Evolutionary conservation across 257 asterid species (phyloP), one percentile per base, ranked within the genome.

Genomic region (Voacanga thouarsii): DNA sequence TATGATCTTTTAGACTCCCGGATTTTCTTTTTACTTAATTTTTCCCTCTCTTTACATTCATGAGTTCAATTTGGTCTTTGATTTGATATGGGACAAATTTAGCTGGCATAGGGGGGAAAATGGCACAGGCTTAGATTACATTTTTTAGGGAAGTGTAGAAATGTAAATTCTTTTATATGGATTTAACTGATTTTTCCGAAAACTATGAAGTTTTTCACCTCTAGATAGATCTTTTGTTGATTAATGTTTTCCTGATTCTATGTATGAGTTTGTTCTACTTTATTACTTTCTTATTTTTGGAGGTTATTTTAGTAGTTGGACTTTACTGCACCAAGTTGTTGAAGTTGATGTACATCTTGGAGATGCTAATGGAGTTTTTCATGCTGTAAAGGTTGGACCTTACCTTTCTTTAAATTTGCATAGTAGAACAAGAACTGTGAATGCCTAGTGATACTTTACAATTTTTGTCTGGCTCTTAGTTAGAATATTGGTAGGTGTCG

Each of bases 401-500:
- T 56, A 44, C 28, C 72, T 71, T 37, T 39, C 43, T 72, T 49
- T 67, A 21, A 43, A 56, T 73, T 60, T 59, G 61, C 12, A 37
- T 50, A 6, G 76, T 63, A 33, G 64, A 30, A 8, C 5, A 67
- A 11, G 5, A 24, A 41, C 19, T 70, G 24, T 53, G 47, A 85
- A 72, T 69, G 75, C 55, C 83, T 44, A 77, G 53, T 79, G 82
- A 77, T 68, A 28, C 49, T 43, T 80, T 49, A n/a, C 44, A 24
- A 61, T 79, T 80, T 72, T 74, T 81, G 74, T 67, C 86, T 93
- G 99, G 93, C 97, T 84, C 97, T 96, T 70, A 82, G 99, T 85
- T 97, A 94, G 84, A 96, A 97, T 89, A 98, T 93, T 89, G 98
- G 98, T 81, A 93, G 94, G 85, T 96, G 98, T 97, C 95, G 95